A percentile compares a stretch with the other conserved stretches of the same genome.
These are phyloP conservation scores for Dioscorea alata DNA, from an alignment of 106 monocot genomes.

Conservation along the genomic window DNA sequence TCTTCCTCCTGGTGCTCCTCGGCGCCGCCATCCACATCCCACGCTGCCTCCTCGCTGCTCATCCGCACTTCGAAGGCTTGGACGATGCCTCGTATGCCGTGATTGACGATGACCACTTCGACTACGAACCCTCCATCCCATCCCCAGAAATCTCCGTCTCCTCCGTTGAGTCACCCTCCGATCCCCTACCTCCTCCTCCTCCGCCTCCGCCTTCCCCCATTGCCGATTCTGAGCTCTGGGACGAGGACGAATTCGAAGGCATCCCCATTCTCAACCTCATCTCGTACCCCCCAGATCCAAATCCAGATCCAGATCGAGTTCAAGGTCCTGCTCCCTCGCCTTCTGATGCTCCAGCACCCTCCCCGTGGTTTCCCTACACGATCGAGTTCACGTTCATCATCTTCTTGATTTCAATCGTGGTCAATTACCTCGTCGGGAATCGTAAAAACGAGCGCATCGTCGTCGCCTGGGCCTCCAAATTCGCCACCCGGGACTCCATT, in stretches of 20 bases:
- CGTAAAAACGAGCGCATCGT: conserved; percentile 79
- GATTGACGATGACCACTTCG: not conserved
- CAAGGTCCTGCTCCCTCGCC: too few species aligned
- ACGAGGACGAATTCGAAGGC: conserved; percentile 98
- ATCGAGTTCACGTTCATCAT: conserved; percentile 66
- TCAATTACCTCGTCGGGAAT: conserved; percentile 80
- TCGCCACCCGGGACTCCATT: conserved; percentile 67
- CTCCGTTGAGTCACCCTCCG: not conserved
- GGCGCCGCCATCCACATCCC: not conserved
- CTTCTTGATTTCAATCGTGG: conserved; percentile 62
- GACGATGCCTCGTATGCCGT: conserved; percentile 12
- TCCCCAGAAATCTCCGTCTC: conserved; percentile 10
- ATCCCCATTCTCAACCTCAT: conserved; percentile 35
- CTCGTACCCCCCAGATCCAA: not conserved
- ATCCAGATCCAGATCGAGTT: conserved; percentile 8
- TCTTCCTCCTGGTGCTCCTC: conserved; percentile 15
- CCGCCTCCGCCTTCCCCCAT: conserved; percentile 11
- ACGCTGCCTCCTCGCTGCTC: conserved; percentile 12
- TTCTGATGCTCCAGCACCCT: not conserved
- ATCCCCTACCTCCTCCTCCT: conserved; percentile 3
- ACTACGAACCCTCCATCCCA: conserved; percentile 22
- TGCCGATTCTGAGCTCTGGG: conserved; percentile 51
- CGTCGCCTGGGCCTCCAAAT: conserved; percentile 69
- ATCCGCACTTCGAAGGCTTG: conserved; percentile 35
- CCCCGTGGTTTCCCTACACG: conserved; percentile 19